Base-by-base conservation (phyloP, 169 alveolate genomes). In the Plasmodium billcollinsi region DNA sequence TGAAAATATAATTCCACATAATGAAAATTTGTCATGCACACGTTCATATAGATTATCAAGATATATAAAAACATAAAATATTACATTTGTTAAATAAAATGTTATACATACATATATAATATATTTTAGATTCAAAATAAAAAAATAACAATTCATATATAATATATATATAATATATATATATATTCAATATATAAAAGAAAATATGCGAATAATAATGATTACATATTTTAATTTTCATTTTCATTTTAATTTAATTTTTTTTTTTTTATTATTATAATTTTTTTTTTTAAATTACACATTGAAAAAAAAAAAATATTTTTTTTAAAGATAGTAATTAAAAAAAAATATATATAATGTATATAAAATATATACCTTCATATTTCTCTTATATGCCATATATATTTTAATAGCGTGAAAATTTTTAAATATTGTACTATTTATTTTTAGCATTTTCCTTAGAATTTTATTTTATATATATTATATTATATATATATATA, bases 1-100 rank as follows among this genome's bases (percentile, higher is more conserved):
- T 15, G 78, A 78, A 43, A 78, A 78, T 49, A 78, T 78, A 65
- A 78, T 78, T 78, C 75, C 65, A 70, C 49, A 54, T 67, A 45
- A 63, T 50, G 70, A 29, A 15, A 66, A 78, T 45, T 59, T 52
- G 26, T 8, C 69, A n/a, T 58, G 67, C 78, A 67, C 89, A 78
- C 89, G 89, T 29, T 65, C 89, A 43, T 33, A 71, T 69, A 63
- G 76, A 78, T 43, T 78, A 50, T 61, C 66, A 24, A 49, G 80
- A 49, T 78, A 76, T 24, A 33, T 20, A 14, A 78, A 11, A 61
- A 45, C 43, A 21, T 66, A 76, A 71, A 49, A 67, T 56, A 33
- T 47, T 50, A 15, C 71, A 18, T 62, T 7, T 50, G n/a, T 50
- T 72, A 72, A 39, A 59, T 63, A 2, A 12, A 6, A 39, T 39